Evolutionary conservation across 2,329 filamentous ascomycete genomes (phyloP).

Genomic region (Aspergillus brasiliensis): DNA sequence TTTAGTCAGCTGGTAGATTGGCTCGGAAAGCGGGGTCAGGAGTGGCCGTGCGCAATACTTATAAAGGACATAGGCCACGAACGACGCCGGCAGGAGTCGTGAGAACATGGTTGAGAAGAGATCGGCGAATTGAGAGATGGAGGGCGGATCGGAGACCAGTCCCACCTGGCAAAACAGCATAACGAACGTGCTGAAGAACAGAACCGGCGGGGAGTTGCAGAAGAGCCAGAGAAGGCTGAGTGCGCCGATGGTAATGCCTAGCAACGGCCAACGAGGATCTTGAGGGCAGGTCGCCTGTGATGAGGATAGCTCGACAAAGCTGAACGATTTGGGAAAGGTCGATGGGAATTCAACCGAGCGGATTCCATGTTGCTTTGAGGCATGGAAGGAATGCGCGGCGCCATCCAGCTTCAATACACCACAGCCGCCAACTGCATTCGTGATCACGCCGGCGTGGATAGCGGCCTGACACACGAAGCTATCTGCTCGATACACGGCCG

Average conservation of each 20-base stretch:
- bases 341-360: conserved; percentile 77
- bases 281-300: conserved; percentile 63
- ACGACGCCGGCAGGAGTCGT: conserved; percentile 82
- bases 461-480: conserved; percentile 85
- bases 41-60: conserved; percentile 76
- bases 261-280: conserved; percentile 81
- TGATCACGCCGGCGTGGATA: conserved; percentile 79
- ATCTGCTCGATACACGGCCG: conserved; percentile 77
- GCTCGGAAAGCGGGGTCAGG: conserved; percentile 66
- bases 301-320: conserved; percentile 65
- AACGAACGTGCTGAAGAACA: conserved; percentile 82
- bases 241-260: conserved; percentile 79
- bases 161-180: conserved; percentile 88
- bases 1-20: conserved; percentile 74
- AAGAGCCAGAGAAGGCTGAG: conserved; percentile 78
- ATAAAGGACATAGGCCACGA: conserved; percentile 86
- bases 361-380: conserved; percentile 72
- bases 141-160: conserved; percentile 83
- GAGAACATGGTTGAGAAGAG: conserved; percentile 78
- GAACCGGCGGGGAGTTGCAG: conserved; percentile 73
- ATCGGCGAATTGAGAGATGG: conserved; percentile 64
- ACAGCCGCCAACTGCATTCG: conserved; percentile 72
- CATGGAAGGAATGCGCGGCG: conserved; percentile 63
- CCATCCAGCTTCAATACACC: conserved; percentile 78
- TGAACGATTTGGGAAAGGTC: conserved; percentile 85